Evolutionary conservation across 2,329 filamentous ascomycete species (phyloP), one percentile per base, ranked within the genome.

Genomic region (Monilinia polystroma): DNA sequence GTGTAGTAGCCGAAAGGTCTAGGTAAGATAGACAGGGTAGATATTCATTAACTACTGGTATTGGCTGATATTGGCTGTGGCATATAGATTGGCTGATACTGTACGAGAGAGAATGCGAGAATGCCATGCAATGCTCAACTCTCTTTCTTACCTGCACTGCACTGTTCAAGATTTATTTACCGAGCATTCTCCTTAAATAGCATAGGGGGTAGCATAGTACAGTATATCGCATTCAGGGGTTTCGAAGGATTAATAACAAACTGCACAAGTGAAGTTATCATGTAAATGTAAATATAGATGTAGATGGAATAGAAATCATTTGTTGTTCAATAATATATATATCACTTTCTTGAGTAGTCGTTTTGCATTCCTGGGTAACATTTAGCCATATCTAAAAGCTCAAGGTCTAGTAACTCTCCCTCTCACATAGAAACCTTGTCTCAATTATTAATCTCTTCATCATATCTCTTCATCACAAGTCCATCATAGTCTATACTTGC

Each of bases 401-500:
- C 32, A 35, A 35, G 32, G 32, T 35, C 32, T 35, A 35, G 32
- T 35, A 35, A 35, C 32, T 35, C 6, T 35, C 32, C 32, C 5
- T 35, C 2, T n/a, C 56, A 59, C 57, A n/a, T 32, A 4, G 8
- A 49, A 35, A n/a, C 43, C 7, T 35, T 35, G 43, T 11, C 29
- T 63, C n/a, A 43, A 55, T 62, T 26, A 49, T 35, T 35, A 35
- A 35, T 66, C 45, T 43, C 18, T 51, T 49, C 49, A 64, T 64
- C 60, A 67, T 43, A 52, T 66, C 45, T 43, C 18, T 51, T 49
- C 49, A 64, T 64, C 60, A 64, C 52, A 52, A 64, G 63, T 63
- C 59, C 63, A 66, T 66, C 56, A 63, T 38, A 63, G 51, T 66
- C 64, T 66, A 66, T 63, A 63, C 57, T 63, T 58, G 53, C 66